Percentiles rank a stretch among this genome's conserved stretches.
phyloP scores from a whole-genome alignment of 2,329 filamentous ascomycete species.

The Thelonectria blattea region DNA sequence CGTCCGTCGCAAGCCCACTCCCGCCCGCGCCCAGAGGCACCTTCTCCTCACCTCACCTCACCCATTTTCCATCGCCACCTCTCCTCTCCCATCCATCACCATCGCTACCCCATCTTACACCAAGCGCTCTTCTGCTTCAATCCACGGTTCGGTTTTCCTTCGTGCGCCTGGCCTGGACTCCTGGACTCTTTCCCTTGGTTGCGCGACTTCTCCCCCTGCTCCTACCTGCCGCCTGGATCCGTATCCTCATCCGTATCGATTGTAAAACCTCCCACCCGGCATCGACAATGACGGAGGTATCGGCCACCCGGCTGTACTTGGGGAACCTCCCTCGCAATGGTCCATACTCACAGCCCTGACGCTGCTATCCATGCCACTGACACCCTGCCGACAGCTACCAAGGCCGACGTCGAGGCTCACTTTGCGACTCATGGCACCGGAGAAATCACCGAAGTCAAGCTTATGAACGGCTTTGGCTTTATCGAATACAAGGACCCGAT shows the following conservation, averaged over 20 bases:
- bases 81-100: slow-evolving; percentile 20
- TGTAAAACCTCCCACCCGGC: slow-evolving; percentile 20
- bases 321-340: slow-evolving; percentile 97
- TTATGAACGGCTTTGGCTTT: slow-evolving; percentile 99
- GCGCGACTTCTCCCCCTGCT: slow-evolving; percentile 18
- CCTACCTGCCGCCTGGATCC: slow-evolving; percentile 28
- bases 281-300: slow-evolving; percentile 81
- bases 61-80: slow-evolving; percentile 13
- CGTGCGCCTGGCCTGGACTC: slow-evolving; percentile 34
- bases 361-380: slow-evolving; percentile 50
- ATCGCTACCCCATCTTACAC: slow-evolving; percentile 17
- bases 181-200: slow-evolving; percentile 24
- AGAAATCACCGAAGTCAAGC: slow-evolving; percentile 98
- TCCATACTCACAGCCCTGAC: slow-evolving; percentile 53
- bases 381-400: slow-evolving; percentile 75
- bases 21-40: slow-evolving; percentile 18
- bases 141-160: slow-evolving; percentile 30
- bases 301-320: slow-evolving; percentile 92
- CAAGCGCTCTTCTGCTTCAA: slow-evolving; percentile 24
- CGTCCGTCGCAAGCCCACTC: slow-evolving; percentile 34
- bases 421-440: slow-evolving; percentile 96
- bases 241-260: slow-evolving; percentile 22
- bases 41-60: slow-evolving; percentile 34
- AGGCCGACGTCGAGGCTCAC: slow-evolving; percentile 94
- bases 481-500: slow-evolving; percentile 99